A percentile compares a stretch with the other conserved stretches of the same genome.
These are phyloP conservation scores for Acacia melanoxylon DNA, from an alignment of 306 rosid species.

Conservation along the genomic window DNA sequence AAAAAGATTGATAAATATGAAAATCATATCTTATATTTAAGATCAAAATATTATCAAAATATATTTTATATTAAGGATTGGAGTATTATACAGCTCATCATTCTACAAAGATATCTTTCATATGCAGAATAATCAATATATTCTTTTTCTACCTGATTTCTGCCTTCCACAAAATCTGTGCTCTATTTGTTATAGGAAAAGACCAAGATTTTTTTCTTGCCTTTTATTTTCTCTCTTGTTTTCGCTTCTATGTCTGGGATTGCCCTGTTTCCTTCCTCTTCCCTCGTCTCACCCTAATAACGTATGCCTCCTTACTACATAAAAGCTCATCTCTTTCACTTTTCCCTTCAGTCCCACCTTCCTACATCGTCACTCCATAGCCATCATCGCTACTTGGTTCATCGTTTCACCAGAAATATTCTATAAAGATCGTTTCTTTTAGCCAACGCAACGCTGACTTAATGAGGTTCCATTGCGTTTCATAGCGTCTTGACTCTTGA, in stretches of 20 bases:
- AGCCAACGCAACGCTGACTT: conserved; percentile 23
- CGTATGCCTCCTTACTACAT: conserved; percentile 42
- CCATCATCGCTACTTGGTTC: not conserved
- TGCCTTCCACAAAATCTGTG: not conserved
- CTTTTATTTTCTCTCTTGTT: not conserved
- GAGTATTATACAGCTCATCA: too few relatives aligned
- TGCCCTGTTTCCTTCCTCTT: not conserved
- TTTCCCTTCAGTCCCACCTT: not conserved
- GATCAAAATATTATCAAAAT: too few relatives aligned
- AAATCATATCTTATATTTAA: too few relatives aligned
- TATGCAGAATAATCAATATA: not conserved
- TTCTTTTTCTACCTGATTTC: not conserved
- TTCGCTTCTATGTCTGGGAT: too few relatives aligned
- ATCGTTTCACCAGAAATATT: conserved; percentile 10
- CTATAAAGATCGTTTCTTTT: conserved; percentile 29
- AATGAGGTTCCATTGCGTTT: conserved; percentile 36
- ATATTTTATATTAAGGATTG: too few relatives aligned
- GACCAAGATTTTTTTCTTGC: too few relatives aligned
- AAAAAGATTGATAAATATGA: too few relatives aligned
- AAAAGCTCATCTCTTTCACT: conserved; percentile 28
- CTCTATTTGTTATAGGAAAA: too few relatives aligned
- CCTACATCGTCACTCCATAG: not conserved
- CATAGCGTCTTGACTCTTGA: conserved; percentile 28
- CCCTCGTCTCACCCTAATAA: conserved; percentile 35
- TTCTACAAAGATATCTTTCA: not conserved